phyloP scores from a whole-genome alignment of 768 basidiomycete species.

The Leccinum incarnatum region DNA sequence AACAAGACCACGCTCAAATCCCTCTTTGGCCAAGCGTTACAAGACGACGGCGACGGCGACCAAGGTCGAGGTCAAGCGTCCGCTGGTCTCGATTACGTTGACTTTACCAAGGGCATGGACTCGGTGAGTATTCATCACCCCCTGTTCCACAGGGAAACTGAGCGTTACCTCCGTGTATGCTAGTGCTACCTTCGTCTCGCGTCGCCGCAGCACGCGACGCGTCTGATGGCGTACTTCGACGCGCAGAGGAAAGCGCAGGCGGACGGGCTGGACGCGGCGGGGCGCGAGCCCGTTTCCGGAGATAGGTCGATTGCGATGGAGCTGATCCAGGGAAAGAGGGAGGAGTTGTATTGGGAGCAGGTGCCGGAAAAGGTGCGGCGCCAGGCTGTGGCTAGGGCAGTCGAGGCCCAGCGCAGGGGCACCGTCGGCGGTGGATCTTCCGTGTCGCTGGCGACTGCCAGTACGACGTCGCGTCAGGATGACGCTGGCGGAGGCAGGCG shows the following conservation, averaged over 20 bases:
- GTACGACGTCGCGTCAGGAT: background rate
- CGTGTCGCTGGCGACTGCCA: background rate
- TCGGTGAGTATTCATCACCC: conserved; percentile 39
- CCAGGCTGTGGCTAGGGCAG: conserved; percentile 55
- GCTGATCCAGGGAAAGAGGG: conserved; percentile 57
- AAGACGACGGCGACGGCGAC: background rate
- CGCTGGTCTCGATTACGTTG: conserved; percentile 68
- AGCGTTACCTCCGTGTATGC: background rate
- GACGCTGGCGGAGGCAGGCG: background rate
- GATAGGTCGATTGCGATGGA: conserved; percentile 45
- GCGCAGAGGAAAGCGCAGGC: conserved; percentile 39
- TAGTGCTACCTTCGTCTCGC: conserved; percentile 76
- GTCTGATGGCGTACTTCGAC: conserved; percentile 46
- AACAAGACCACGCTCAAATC: conserved; percentile 77
- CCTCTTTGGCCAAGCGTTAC: conserved; percentile 49
- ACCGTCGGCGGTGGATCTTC: background rate
- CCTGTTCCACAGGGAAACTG: background rate
- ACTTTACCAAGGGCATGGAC: conserved; percentile 76
- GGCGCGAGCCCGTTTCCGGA: conserved; percentile 24
- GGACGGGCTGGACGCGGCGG: conserved; percentile 54
- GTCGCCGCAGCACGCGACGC: conserved; percentile 43
- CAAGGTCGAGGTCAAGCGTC: background rate
- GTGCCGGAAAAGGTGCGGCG: conserved; percentile 70
- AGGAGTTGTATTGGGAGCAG: conserved; percentile 76
- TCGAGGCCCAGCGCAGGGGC: background rate